Evolutionary conservation across 2,329 filamentous ascomycete genomes (phyloP), one percentile per base, ranked within the genome.

Genomic region (Penicillium sp.): DNA sequence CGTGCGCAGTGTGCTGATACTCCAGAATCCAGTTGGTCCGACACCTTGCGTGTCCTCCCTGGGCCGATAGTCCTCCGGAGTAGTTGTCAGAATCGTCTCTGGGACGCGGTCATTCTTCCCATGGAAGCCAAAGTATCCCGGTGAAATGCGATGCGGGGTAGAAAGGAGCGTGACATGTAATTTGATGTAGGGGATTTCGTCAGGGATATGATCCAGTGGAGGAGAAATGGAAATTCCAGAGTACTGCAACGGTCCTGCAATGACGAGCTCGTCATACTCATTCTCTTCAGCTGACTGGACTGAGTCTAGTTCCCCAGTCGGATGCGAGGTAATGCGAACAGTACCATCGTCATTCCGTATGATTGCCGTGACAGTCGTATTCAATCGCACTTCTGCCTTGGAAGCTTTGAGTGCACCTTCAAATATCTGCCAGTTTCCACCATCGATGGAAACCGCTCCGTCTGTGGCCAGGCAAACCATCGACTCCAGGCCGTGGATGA

Each of bases 401-500:
- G 90, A 87, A 0, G 78, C 74, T 30, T 82, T 78, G 1, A 93
- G 76, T 88, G 97, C 95, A 37, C 80, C 76, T n/a, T 87, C 81
- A 67, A 99, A 99, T 48, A 99, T 96, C 63, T 84, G 86, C 91
- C 92, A 97, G 70, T 97, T 99, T 1, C 94, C 94, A 6, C 91
- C 91, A 12, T 83, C 73, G 1, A 97, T 82, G 15, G 88, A 79
- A 68, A 91, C 84, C 0, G 92, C 90, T 6, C 91, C 91, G 46
- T 93, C 87, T 0, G 91, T 89, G 2, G 92, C 89, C 85, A 97
- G 90, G 36, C 91, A 93, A 2, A 95, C 88, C 88, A 97, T 91
- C 1, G 92, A 85, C 64, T 95, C 91, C 1, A 99, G 75, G 0
- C 91, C 94, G 65, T 97, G 92, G 41, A 97, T 94, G 29, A 85